Conservation (phyloP, 768 basidiomycete genomes). For the Boletus vermiculosoides region DNA sequence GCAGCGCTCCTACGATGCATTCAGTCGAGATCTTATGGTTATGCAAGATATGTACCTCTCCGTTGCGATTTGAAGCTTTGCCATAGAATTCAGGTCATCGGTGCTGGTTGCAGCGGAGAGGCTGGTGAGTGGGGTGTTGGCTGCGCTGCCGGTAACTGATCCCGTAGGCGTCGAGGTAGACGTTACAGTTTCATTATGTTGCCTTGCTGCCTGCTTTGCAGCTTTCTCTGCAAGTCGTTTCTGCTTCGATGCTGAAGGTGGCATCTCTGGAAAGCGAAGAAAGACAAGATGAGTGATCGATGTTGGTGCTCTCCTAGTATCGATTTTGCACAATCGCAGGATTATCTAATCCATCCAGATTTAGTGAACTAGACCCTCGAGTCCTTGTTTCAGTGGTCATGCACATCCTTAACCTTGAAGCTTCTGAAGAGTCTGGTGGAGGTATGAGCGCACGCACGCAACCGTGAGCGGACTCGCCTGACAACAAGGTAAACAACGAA, state of each 20-base stretch:
- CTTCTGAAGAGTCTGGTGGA: background rate
- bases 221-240: conserved; percentile 96
- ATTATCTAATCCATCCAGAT: conserved; percentile 29
- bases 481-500: background rate
- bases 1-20: conserved; percentile 65
- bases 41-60: conserved; percentile 59
- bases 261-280: conserved; percentile 41
- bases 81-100: conserved; percentile 84
- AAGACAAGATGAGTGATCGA: conserved; percentile 28
- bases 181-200: conserved; percentile 41
- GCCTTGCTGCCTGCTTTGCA: conserved; percentile 69
- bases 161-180: conserved; percentile 62
- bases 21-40: background rate
- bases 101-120: conserved; percentile 74
- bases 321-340: conserved; percentile 16
- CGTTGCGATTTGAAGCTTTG: conserved; percentile 84
- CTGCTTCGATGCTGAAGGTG: conserved; percentile 83
- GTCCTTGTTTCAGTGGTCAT: background rate
- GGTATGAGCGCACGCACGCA: background rate
- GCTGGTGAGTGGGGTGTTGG: conserved; percentile 81
- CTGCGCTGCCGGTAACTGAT: conserved; percentile 60
- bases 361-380: background rate
- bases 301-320: conserved; percentile 14
- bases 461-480: background rate
- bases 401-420: background rate